These are phyloP conservation scores for Tripterygium wilfordii DNA, from an alignment of 177 flowering plant genomes.

Conservation along the genomic window DNA sequence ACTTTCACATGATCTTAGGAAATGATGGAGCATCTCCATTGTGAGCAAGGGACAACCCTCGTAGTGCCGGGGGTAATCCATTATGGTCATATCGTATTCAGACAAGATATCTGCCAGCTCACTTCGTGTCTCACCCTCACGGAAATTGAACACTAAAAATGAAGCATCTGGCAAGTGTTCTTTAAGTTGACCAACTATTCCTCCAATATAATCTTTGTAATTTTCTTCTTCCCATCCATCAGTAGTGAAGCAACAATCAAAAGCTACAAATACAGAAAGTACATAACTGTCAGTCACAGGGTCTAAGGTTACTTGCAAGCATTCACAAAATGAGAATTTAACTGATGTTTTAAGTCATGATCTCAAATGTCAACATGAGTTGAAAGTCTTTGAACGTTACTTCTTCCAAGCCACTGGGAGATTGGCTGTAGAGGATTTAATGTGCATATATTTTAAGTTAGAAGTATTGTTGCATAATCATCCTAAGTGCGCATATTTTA, in stretches of 20 bases:
- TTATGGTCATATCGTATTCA: constrained; percentile 75
- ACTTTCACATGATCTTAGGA: constrained; percentile 78
- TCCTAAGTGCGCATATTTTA: too few relatives aligned
- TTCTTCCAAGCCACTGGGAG: too few relatives aligned
- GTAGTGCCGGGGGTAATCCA: constrained; percentile 95
- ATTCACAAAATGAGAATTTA: neutral
- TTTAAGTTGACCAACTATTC: constrained; percentile 70
- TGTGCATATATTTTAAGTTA: too few relatives aligned
- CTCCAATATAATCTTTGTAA: constrained; percentile 80
- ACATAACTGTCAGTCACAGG: constrained; percentile 1
- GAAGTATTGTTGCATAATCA: too few relatives aligned
- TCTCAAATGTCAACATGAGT: constrained; percentile 2
- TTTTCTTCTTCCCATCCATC: constrained; percentile 80
- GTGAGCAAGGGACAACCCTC: constrained; percentile 96
- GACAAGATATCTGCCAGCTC: constrained; percentile 82
- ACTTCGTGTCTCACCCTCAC: constrained; percentile 90
- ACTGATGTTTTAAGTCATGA: neutral
- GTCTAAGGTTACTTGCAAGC: neutral
- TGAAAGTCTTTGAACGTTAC: too few relatives aligned
- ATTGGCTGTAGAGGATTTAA: too few relatives aligned
- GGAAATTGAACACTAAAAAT: constrained; percentile 87
- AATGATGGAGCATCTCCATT: constrained; percentile 78
- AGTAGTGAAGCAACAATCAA: constrained; percentile 94
- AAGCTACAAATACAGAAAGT: constrained; percentile 52
- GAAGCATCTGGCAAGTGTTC: constrained; percentile 77